A percentile compares a stretch with the other conserved stretches of the same genome.
These are phyloP conservation scores for Henckelia pumila DNA, from an alignment of 257 asterid genomes.

Conservation along the genomic window DNA sequence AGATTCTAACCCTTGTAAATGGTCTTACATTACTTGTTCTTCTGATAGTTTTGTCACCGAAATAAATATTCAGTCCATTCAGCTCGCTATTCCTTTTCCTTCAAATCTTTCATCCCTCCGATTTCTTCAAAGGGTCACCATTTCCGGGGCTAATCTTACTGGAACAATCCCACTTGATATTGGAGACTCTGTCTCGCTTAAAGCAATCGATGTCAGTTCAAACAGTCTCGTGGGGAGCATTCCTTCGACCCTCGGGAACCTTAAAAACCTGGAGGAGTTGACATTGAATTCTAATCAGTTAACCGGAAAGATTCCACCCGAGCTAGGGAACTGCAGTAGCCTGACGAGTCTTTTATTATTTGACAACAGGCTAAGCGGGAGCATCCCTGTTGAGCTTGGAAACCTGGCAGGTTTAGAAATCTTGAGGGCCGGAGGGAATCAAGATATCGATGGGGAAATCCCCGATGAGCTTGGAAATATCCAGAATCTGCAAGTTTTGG, in stretches of 20 bases:
- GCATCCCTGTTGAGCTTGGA: slow-evolving; percentile 50
- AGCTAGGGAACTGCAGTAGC: slow-evolving; percentile 43
- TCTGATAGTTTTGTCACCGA: slow-evolving; percentile 36
- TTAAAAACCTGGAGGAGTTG: slow-evolving; percentile 48
- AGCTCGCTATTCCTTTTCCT: slow-evolving; percentile 51
- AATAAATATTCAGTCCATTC: slow-evolving; percentile 42
- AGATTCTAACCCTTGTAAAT: slow-evolving; percentile 57
- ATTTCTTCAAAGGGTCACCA: slow-evolving; percentile 44
- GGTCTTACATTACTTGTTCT: slow-evolving; percentile 60
- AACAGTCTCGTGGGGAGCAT: slow-evolving; percentile 52
- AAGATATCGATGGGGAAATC: slow-evolving; percentile 56
- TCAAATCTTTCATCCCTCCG: slow-evolving; percentile 51
- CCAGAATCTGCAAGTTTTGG: slow-evolving; percentile 46
- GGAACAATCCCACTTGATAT: slow-evolving; percentile 60
- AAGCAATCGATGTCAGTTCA: slow-evolving; percentile 51
- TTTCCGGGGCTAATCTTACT: slow-evolving; percentile 67
- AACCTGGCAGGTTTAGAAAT: slow-evolving; percentile 41
- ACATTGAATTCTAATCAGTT: slow-evolving; percentile 51
- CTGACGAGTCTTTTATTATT: slow-evolving; percentile 45
- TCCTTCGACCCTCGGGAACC: slow-evolving; percentile 49
- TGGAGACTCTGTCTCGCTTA: slow-evolving; percentile 48
- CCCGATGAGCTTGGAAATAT: slow-evolving; percentile 59
- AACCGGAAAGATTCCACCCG: slow-evolving; percentile 53
- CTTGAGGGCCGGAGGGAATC: slow-evolving; percentile 67
- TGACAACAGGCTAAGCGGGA: slow-evolving; percentile 64